Base-by-base conservation (phyloP, 768 basidiomycete genomes). In the Pleurotus citrinopileatus region DNA sequence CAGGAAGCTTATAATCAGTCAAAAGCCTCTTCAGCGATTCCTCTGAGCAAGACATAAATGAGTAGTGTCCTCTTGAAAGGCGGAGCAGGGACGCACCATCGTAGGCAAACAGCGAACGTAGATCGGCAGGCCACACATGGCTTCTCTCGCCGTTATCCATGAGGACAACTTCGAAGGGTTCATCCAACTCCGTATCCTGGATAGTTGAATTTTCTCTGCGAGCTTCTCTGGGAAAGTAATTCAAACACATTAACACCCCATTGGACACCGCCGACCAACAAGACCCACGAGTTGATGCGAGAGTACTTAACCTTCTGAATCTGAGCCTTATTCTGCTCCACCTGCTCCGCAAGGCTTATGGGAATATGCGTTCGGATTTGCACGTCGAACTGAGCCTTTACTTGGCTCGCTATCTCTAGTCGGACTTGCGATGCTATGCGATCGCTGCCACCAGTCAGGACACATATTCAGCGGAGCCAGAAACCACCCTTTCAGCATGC, bases 221-320 rank as follows among this genome's bases (percentile, higher is more conserved):
- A 23, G 82, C 77, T 55, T 76, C 69, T 2, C 83, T 84, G 56
- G 28, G 2, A 22, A 2, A 48, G 8, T 42, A 23, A 29, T n/a
- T 34, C 34, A 52, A 47, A 15, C 4, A 19, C 23, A 6, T 7
- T 15, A 13, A 19, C 5, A 8, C 1, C 13, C 8, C 45, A 15
- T 32, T n/a, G 26, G 22, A 48, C 27, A n/a, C 15, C 12, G 20
- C 4, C 3, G 19, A 48, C 40, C 22, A 27, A 40, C 28, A 37
- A 28, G 12, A 74, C 80, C 57, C 57, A 85, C 84, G 82, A 82
- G 65, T 85, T 86, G 12, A 46, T 58, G 20, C 81, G 62, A 8
- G 81, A 77, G 15, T 22, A 66, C 55, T 70, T 71, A 42, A 80
- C 71, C 6, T 75, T 73, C 15, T 64, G 61, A 42, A 84, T 59